Conservation (phyloP, 2,329 filamentous ascomycete genomes). For the Dactylellina leptospora region DNA sequence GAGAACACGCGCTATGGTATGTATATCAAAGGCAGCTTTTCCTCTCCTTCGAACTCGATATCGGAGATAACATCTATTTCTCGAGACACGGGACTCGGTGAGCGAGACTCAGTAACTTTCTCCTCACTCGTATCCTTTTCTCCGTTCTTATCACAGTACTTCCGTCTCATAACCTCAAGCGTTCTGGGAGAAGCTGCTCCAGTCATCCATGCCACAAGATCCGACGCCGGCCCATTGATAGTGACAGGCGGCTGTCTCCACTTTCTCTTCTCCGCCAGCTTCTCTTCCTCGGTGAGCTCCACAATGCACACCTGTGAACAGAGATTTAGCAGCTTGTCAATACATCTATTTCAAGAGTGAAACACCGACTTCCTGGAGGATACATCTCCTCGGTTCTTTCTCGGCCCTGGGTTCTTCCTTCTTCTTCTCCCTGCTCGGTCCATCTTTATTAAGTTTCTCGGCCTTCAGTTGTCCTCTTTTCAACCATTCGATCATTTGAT, state of each 20-base stretch:
- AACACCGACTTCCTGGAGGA: conserved; percentile 16
- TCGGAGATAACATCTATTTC: not conserved
- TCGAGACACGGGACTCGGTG: not conserved
- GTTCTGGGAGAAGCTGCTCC: not conserved
- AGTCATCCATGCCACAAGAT: conserved; percentile 34
- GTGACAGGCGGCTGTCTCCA: conserved; percentile 16
- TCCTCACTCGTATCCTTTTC: not conserved
- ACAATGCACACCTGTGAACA: conserved; percentile 4
- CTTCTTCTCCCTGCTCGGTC: not conserved
- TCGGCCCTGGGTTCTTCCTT: not conserved
- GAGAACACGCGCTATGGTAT: not conserved
- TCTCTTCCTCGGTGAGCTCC: conserved; percentile 11
- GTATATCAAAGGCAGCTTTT: conserved; percentile 1
- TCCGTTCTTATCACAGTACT: not conserved
- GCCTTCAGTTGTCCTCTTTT: conserved; percentile 14
- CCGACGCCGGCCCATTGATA: conserved; percentile 27
- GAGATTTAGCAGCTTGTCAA: not conserved
- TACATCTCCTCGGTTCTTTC: not conserved
- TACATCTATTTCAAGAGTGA: not conserved
- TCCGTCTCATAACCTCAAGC: not conserved
- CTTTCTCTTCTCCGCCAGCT: not conserved
- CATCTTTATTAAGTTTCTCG: not conserved
- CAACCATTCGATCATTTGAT: conserved; percentile 17
- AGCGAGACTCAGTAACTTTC: not conserved
- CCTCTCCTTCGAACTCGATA: not conserved